A percentile compares a stretch with the other conserved stretches of the same genome.
phyloP scores from a whole-genome alignment of 2,329 filamentous ascomycete species.

The Fusarium sp. region DNA sequence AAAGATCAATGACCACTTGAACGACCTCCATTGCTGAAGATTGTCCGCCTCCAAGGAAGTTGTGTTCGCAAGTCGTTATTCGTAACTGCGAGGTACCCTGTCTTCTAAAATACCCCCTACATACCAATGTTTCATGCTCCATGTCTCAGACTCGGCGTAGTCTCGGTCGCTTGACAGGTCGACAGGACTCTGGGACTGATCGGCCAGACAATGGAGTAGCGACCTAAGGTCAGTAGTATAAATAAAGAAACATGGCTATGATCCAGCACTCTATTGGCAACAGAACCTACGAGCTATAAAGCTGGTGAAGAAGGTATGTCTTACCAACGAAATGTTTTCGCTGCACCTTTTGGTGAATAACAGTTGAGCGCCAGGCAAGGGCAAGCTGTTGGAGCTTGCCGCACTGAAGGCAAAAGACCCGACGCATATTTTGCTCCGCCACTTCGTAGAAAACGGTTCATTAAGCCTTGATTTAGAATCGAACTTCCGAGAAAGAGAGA shows the following conservation, averaged over 20 bases:
- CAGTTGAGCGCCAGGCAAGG: neutral
- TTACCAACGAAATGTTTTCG: neutral
- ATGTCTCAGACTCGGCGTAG: neutral
- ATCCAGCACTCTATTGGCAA: neutral
- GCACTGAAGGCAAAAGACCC: slow-evolving; percentile 4
- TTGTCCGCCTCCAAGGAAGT: neutral
- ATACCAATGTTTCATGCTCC: slow-evolving; percentile 1
- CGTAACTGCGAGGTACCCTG: slow-evolving; percentile 17
- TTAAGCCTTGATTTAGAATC: slow-evolving; percentile 19
- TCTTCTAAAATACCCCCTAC: slow-evolving; percentile 15
- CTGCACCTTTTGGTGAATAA: neutral
- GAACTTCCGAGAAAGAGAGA: slow-evolving; percentile 9
- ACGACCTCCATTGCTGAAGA: neutral
- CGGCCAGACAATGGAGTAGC: neutral
- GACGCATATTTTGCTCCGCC: slow-evolving; percentile 20
- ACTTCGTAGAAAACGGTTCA: neutral
- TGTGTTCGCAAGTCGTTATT: neutral
- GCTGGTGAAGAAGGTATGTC: neutral
- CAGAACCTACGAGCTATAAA: neutral
- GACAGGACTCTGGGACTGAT: neutral
- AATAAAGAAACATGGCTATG: neutral
- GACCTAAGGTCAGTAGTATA: slow-evolving; percentile 3
- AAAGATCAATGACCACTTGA: slow-evolving; percentile 10
- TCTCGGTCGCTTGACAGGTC: neutral
- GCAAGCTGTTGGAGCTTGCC: slow-evolving; percentile 10